A percentile compares a stretch with the other conserved stretches of the same genome.
phyloP scores from a whole-genome alignment of 345 rosid species.

The Brassica napus region DNA sequence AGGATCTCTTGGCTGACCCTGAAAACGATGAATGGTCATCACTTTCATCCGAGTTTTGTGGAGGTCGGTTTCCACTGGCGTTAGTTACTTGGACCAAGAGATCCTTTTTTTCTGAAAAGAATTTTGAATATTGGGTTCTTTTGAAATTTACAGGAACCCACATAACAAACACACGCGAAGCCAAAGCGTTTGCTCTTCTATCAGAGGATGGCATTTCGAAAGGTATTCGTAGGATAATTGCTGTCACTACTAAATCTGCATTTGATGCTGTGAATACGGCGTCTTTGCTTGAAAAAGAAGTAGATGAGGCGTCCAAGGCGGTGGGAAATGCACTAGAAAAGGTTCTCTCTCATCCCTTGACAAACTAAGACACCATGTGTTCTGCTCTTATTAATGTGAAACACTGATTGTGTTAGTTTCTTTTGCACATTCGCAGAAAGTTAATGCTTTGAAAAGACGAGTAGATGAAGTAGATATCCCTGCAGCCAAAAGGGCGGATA shows the following conservation, averaged over 20 bases:
- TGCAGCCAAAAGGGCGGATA: constrained; percentile 79
- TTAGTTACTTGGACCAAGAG: not conserved
- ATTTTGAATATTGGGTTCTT: constrained; percentile 16
- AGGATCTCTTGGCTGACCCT: constrained; percentile 75
- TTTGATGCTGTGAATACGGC: constrained; percentile 68
- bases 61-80: constrained; percentile 49
- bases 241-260: constrained; percentile 77
- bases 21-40: constrained; percentile 67
- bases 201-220: constrained; percentile 94
- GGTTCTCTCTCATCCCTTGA: constrained; percentile 42
- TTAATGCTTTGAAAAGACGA: constrained; percentile 67
- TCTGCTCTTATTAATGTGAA: too few relatives aligned
- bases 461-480: constrained; percentile 78
- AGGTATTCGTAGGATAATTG: constrained; percentile 87
- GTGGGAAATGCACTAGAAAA: constrained; percentile 81
- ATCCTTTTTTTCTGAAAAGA: constrained; percentile 20
- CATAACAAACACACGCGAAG: constrained; percentile 84
- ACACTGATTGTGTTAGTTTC: too few relatives aligned
- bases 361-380: too few relatives aligned
- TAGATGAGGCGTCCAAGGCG: constrained; percentile 55
- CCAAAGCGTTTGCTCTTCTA: constrained; percentile 87
- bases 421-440: constrained; percentile 50
- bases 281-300: constrained; percentile 62
- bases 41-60: constrained; percentile 77
- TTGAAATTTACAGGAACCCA: constrained; percentile 65